Percentiles rank a stretch among this genome's conserved stretches.
Conservation (phyloP, 176 grass and related monocot genomes). For the Eleusine indica region DNA sequence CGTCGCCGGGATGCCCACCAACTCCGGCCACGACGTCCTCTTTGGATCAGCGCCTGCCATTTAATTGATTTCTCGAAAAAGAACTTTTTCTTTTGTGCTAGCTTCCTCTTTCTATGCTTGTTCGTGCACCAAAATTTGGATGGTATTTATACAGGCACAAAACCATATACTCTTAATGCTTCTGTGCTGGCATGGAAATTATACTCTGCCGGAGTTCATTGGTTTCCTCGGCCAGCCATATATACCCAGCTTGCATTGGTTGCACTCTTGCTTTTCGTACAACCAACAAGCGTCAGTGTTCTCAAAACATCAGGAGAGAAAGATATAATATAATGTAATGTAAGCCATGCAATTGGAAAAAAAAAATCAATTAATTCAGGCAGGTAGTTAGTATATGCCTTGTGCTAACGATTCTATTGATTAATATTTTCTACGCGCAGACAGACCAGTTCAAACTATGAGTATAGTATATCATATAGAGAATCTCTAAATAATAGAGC, state of each 20-base stretch:
- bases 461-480: too few relatives aligned
- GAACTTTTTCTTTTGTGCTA: neutral
- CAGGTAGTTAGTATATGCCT: too few relatives aligned
- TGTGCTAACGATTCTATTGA: too few relatives aligned
- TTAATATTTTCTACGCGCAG: neutral
- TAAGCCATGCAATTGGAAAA: neutral
- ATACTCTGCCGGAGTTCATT: neutral
- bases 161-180: neutral
- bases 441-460: too few relatives aligned
- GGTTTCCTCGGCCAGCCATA: neutral
- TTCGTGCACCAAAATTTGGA: neutral
- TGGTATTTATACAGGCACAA: neutral
- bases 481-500: too few relatives aligned
- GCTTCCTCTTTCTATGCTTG: neutral
- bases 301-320: neutral
- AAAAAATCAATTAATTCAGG: neutral
- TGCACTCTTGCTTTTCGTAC: neutral
- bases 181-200: neutral
- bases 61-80: neutral
- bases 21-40: conserved; percentile 34
- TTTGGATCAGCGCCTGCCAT: conserved; percentile 29
- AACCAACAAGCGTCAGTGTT: neutral
- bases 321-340: too few relatives aligned
- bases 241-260: neutral
- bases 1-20: conserved; percentile 39